Conservation (phyloP, 805 yeast species). For the Yarrowia porcina region DNA sequence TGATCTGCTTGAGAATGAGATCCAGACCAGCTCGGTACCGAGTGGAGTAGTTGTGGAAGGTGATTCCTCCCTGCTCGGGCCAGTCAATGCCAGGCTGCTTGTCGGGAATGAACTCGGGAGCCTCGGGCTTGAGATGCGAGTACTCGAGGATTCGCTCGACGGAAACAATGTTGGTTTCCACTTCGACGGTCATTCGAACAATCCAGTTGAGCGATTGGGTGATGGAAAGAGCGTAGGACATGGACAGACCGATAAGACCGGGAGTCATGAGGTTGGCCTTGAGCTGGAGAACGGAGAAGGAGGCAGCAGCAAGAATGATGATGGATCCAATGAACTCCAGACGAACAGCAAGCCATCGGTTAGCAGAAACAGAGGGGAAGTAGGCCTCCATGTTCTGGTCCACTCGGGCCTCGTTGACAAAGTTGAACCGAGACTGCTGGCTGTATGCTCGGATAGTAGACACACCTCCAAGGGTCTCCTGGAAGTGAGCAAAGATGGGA, state of each 20-base stretch:
- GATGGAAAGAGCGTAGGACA: constrained; percentile 87
- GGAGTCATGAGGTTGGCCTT: constrained; percentile 70
- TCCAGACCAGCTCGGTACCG: constrained; percentile 80
- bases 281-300: constrained; percentile 69
- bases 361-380: constrained; percentile 88
- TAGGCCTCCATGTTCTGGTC: constrained; percentile 89
- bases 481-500: constrained; percentile 79
- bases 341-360: constrained; percentile 96
- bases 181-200: constrained; percentile 98
- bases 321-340: constrained; percentile 87
- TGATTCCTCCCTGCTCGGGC: constrained; percentile 70
- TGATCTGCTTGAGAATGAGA: constrained; percentile 67
- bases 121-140: constrained; percentile 76
- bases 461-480: constrained; percentile 76
- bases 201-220: constrained; percentile 96
- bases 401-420: constrained; percentile 52
- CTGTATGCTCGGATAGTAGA: constrained; percentile 73
- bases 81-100: constrained; percentile 66
- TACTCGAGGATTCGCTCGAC: constrained; percentile 94
- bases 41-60: constrained; percentile 72
- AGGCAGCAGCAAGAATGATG: constrained; percentile 82
- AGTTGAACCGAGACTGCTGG: constrained; percentile 61
- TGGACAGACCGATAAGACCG: constrained; percentile 90
- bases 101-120: constrained; percentile 63
- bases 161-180: constrained; percentile 94